These are phyloP conservation scores for Mycocalia duriaeana DNA, from an alignment of 1,284 basidiomycete species.

Conservation along the genomic window DNA sequence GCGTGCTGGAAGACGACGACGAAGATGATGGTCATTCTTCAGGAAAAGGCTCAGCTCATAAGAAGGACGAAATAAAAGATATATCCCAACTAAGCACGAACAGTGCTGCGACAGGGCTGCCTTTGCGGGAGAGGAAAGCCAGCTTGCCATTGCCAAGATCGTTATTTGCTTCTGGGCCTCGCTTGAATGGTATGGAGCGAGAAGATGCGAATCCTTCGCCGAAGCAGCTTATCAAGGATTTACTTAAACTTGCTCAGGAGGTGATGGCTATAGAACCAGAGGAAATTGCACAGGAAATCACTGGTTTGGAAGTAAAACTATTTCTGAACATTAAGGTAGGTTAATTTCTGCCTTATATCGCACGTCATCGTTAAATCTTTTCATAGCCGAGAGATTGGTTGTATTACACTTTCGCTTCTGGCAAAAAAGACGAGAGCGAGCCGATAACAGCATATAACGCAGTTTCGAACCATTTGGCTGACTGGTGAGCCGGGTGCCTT, in stretches of 20 bases:
- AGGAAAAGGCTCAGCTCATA: slow-evolving; percentile 12
- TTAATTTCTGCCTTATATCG: no score
- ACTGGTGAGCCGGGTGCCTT: slow-evolving; percentile 48
- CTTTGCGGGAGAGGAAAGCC: slow-evolving; percentile 53
- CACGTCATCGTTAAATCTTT: slow-evolving; percentile 2
- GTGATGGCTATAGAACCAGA: slow-evolving; percentile 50
- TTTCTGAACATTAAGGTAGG: slow-evolving; percentile 70
- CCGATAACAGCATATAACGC: slow-evolving; percentile 65
- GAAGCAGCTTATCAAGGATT: slow-evolving; percentile 59
- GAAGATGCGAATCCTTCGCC: slow-evolving; percentile 28
- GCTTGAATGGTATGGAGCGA: slow-evolving; percentile 18
- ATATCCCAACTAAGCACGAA: neutral
- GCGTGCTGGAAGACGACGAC: slow-evolving; percentile 46
- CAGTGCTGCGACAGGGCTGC: slow-evolving; percentile 10
- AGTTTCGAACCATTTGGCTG: slow-evolving; percentile 70
- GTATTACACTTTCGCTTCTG: slow-evolving; percentile 62
- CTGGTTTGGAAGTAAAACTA: slow-evolving; percentile 53
- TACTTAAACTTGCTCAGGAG: slow-evolving; percentile 50
- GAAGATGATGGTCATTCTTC: slow-evolving; percentile 35
- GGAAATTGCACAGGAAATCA: slow-evolving; percentile 76
- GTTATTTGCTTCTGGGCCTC: slow-evolving; percentile 18
- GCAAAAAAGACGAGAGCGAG: slow-evolving; percentile 60
- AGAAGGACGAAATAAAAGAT: slow-evolving; percentile 5
- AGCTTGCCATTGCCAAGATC: slow-evolving; percentile 51
- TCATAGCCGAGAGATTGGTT: slow-evolving; percentile 76